phyloP scores from a whole-genome alignment of 192 early-diverging fungal genomes.

The Paraglomus brasilianum region DNA sequence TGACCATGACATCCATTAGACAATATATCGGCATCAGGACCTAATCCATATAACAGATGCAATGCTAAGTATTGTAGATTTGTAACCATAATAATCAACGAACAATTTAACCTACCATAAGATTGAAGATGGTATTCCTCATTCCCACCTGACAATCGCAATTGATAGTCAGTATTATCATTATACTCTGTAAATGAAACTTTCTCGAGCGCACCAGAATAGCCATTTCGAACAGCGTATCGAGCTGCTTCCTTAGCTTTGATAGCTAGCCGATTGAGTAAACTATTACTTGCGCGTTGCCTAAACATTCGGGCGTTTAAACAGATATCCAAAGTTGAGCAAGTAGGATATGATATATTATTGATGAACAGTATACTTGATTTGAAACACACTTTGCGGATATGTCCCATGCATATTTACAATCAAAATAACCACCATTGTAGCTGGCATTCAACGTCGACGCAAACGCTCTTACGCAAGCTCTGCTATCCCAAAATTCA shows the following conservation, averaged over 20 bases:
- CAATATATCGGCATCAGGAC: not conserved
- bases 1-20: not conserved
- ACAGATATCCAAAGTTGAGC: not conserved
- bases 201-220: not conserved
- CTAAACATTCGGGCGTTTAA: not conserved
- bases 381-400: not conserved
- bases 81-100: no score
- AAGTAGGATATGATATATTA: not conserved
- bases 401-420: conserved; percentile 14
- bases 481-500: conserved; percentile 46
- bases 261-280: not conserved
- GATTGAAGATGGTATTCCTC: no score
- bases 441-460: conserved; percentile 1
- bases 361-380: not conserved
- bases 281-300: not conserved
- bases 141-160: no score
- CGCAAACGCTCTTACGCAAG: conserved; percentile 34
- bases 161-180: no score
- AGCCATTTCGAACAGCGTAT: not conserved
- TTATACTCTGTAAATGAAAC: no score
- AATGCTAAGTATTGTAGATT: no score
- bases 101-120: no score
- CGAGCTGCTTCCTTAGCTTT: not conserved
- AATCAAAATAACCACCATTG: conserved; percentile 13
- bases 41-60: no score